Conservation (phyloP, 192 early-diverging fungal species). For the Backusella tarrabulga region DNA sequence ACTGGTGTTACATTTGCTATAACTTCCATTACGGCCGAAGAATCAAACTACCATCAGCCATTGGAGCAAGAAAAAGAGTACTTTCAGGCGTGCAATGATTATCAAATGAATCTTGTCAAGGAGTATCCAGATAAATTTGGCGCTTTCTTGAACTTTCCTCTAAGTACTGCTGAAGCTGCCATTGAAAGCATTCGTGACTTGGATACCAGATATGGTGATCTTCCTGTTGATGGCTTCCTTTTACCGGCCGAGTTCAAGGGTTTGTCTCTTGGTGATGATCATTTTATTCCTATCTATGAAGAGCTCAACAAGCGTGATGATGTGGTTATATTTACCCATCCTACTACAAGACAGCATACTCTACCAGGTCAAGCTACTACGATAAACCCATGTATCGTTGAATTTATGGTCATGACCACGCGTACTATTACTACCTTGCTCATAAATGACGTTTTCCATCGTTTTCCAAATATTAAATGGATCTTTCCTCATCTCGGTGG, state of each 20-base stretch:
- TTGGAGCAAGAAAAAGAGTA: background rate
- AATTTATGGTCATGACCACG: background rate
- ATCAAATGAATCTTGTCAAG: background rate
- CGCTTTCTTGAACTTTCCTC: background rate
- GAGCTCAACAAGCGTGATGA: background rate
- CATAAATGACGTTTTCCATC: background rate
- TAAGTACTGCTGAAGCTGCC: background rate
- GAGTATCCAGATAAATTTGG: background rate
- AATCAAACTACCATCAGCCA: background rate
- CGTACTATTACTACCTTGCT: background rate
- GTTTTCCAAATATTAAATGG: background rate
- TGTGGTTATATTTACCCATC: background rate
- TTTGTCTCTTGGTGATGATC: background rate
- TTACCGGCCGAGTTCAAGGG: background rate
- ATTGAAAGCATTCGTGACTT: background rate
- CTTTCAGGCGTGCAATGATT: background rate
- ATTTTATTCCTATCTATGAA: background rate
- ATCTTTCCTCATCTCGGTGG: background rate
- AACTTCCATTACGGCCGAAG: background rate
- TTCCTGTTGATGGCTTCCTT: background rate
- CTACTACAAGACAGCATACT: background rate
- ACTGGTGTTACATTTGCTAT: background rate
- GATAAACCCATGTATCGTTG: background rate
- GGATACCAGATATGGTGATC: background rate
- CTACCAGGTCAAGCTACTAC: background rate